Conservation (phyloP, 73 alveolate species). For the Durusdinium trenchii region DNA sequence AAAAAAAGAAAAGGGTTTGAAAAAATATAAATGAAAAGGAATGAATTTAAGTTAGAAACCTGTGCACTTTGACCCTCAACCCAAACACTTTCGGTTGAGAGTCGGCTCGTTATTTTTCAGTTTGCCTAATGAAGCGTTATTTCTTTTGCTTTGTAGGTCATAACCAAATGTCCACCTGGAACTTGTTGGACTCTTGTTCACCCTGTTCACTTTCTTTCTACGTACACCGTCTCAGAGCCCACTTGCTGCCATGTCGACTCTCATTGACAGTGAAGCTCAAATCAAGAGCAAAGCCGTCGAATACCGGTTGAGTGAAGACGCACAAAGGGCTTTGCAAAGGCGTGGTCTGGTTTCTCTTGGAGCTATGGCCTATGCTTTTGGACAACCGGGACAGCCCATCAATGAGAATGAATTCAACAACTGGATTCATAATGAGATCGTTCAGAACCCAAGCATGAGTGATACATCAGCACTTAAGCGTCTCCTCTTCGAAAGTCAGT, state of each 20-base stretch:
- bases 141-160: neutral
- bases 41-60: no score
- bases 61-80: no score
- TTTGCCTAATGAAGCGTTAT: neutral
- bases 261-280: neutral
- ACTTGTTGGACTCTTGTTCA: neutral
- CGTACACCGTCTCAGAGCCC: no score
- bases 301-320: neutral
- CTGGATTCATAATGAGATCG: neutral
- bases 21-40: no score
- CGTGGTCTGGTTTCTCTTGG: neutral
- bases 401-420: neutral
- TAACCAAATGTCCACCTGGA: neutral
- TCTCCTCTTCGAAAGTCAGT: neutral
- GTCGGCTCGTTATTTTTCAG: neutral
- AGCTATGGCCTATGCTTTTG: neutral
- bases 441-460: neutral
- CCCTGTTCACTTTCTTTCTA: neutral
- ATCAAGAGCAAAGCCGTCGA: neutral
- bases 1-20: no score
- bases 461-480: neutral
- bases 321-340: neutral
- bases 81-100: neutral
- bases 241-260: neutral
- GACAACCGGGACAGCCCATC: slow-evolving; percentile 6